Evolutionary conservation across 805 yeast species (phyloP).

Genomic region (Kuraishia ogatae): DNA sequence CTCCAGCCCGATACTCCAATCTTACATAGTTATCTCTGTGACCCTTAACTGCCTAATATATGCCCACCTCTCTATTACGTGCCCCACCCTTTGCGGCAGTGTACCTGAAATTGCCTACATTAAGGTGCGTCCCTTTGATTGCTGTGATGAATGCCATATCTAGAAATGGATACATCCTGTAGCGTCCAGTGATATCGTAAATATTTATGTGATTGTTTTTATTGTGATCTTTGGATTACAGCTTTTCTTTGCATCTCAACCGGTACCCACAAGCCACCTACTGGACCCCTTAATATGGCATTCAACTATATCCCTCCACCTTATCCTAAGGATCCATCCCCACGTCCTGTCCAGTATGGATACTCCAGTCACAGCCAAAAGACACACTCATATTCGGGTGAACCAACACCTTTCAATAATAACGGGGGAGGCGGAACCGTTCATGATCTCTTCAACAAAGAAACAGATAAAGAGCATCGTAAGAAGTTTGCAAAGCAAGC

Average conservation of each 20-base stretch:
- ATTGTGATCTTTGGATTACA: not conserved
- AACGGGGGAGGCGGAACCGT: not conserved
- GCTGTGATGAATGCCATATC: not conserved
- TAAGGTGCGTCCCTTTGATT: not conserved
- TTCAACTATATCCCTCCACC: slow-evolving; percentile 1
- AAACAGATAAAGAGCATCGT: slow-evolving; percentile 6
- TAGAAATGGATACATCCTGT: too few relatives aligned
- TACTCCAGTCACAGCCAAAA: not conserved
- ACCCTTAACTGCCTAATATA: too few relatives aligned
- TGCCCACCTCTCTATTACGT: too few relatives aligned
- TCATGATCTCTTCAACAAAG: not conserved
- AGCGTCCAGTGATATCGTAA: too few relatives aligned
- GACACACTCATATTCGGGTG: not conserved
- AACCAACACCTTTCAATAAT: not conserved
- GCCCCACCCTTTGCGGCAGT: not conserved
- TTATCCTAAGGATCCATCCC: slow-evolving; percentile 5
- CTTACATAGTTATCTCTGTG: too few relatives aligned
- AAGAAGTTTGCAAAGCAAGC: slow-evolving; percentile 6
- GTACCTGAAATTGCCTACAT: not conserved
- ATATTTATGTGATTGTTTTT: not conserved
- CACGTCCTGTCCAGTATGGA: slow-evolving; percentile 6
- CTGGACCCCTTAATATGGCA: not conserved
- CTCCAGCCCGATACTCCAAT: too few relatives aligned
- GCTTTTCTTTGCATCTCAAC: too few relatives aligned
- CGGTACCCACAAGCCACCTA: too few relatives aligned